These are phyloP conservation scores for Hanseniaspora uvarum DNA, from an alignment of 1,139 yeast genomes.

Conservation along the genomic window DNA sequence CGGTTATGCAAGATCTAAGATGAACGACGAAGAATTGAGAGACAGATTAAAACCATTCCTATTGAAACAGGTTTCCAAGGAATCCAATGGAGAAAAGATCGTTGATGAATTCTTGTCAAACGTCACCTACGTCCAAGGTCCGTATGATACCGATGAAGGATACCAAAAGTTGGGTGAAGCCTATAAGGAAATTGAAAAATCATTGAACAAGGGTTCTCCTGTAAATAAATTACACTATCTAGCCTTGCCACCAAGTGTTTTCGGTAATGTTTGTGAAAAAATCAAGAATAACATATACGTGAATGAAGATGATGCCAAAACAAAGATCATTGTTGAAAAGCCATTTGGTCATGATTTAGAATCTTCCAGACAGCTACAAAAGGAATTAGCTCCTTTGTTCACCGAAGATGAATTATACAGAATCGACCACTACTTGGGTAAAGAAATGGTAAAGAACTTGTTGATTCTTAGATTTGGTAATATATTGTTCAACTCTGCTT, in stretches of 20 bases:
- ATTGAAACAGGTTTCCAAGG: constrained; percentile 42
- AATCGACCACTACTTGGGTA: constrained; percentile 94
- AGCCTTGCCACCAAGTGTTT: constrained; percentile 91
- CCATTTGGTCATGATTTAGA: constrained; percentile 92
- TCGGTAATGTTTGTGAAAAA: constrained; percentile 65
- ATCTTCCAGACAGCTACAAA: constrained; percentile 67
- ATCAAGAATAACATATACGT: constrained; percentile 56
- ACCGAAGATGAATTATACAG: constrained; percentile 84
- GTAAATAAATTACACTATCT: constrained; percentile 76
- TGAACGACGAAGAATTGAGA: constrained; percentile 57
- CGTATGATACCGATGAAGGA: constrained; percentile 71
- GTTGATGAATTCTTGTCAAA: constrained; percentile 55
- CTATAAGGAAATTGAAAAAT: constrained; percentile 51
- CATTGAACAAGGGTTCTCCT: constrained; percentile 34
- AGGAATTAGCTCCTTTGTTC: constrained; percentile 71
- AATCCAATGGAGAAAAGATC: constrained; percentile 36
- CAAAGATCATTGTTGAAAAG: constrained; percentile 85
- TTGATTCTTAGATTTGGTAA: constrained; percentile 84
- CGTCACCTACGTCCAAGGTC: constrained; percentile 62
- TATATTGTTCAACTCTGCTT: constrained; percentile 68
- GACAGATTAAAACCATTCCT: constrained; percentile 55
- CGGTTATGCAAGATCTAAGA: constrained; percentile 83
- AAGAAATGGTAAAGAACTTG: constrained; percentile 94
- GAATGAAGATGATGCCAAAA: constrained; percentile 50
- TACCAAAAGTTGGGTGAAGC: constrained; percentile 46